Evolutionary conservation across 78 protist genomes (phyloP), one percentile per base, ranked within the genome.

Genomic region (Speleostelium caveatum): DNA sequence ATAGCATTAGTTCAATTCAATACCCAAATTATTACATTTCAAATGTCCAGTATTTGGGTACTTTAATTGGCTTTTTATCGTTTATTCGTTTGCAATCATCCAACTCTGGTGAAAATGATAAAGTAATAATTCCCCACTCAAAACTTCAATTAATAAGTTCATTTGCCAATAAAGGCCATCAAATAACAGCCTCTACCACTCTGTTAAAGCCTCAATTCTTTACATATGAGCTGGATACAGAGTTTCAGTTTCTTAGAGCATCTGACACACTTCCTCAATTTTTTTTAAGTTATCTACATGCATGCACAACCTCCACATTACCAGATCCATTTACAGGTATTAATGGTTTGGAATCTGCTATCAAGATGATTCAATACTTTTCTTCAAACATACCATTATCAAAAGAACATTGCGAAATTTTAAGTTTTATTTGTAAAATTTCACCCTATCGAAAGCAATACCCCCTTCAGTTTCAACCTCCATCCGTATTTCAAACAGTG

Each of bases 241-340:
- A 65, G 35, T 8, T 38, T n/a, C 17, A 8, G 3, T 1, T 65
- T 12, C 26, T 65, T 16, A 7, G n/a, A 21, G 21, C 53, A 36
- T 5, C 4, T 3, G 73, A 65, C 2, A 65, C 10, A 14, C 24
- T 3, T 38, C 22, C 73, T 19, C 12, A 65, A 30, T 5, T 65
- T 2, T 38, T 38, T 19, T 39, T 65, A 12, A 22, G 53, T 51
- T 65, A 65, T 36, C 2, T 21, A 7, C 73, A 65, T 39, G 24
- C 35, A 14, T 21, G 22, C 30, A 65, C 73, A 14, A 38, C 73
- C 4, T 38, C 73, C 1, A 16, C 73, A 30, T 19, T 38, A 22
- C 12, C 73, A 3, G 73, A 65, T 65, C 73, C 73, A 65, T 65
- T 65, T 12, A 33, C 51, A 22, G 73, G 73, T 14, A 3, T 38